These are phyloP conservation scores for Sideroxylon spinosum DNA, from an alignment of 179 eudicot genomes.

Conservation along the genomic window DNA sequence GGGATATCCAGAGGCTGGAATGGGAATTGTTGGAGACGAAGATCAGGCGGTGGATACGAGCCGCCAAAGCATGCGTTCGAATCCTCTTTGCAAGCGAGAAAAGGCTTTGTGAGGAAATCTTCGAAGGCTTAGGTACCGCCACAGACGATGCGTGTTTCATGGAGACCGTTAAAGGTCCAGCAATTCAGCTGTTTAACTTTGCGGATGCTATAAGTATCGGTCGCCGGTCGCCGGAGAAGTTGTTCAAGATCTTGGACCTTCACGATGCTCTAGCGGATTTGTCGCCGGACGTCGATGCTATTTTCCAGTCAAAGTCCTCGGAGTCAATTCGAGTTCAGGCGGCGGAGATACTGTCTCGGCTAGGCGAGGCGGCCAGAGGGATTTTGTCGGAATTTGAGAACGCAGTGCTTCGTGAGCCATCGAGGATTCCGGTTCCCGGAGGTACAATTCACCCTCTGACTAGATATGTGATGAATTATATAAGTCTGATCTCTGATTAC, in stretches of 20 bases:
- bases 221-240: conserved; percentile 59
- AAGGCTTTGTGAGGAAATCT: conserved; percentile 58
- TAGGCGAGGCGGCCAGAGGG: conserved; percentile 71
- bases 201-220: conserved; percentile 69
- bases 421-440: conserved; percentile 62
- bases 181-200: conserved; percentile 60
- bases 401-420: conserved; percentile 56
- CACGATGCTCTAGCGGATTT: conserved; percentile 52
- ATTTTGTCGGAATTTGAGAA: conserved; percentile 65
- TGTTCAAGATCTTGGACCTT: conserved; percentile 64
- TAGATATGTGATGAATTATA: conserved; percentile 78
- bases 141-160: conserved; percentile 52
- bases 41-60: conserved; percentile 82
- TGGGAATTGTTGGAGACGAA: conserved; percentile 73
- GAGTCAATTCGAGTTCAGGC: conserved; percentile 61
- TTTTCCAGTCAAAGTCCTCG: conserved; percentile 46
- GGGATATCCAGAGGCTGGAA: conserved; percentile 74
- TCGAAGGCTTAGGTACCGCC: conserved; percentile 32
- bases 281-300: conserved; percentile 46
- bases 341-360: conserved; percentile 43
- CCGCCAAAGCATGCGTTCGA: conserved; percentile 64
- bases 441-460: conserved; percentile 65
- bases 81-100: conserved; percentile 70
- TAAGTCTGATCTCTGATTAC: conserved; percentile 62
- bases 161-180: conserved; percentile 60